Conservation (phyloP, 495 filamentous ascomycete species). For the Glarea lozoyensis region DNA sequence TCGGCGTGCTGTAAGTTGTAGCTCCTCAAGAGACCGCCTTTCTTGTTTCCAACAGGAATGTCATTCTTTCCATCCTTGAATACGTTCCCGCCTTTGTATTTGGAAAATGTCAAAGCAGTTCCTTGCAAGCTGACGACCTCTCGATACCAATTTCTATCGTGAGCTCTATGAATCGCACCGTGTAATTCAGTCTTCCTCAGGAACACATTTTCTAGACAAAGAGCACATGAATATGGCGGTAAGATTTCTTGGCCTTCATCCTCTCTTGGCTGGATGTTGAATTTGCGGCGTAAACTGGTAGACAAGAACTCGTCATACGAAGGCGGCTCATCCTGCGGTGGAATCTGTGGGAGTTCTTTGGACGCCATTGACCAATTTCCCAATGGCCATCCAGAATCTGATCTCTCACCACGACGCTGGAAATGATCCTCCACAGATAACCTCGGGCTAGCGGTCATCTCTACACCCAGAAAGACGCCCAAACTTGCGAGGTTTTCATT, state of each 20-base stretch:
- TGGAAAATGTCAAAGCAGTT: constrained; percentile 49
- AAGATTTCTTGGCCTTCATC: constrained; percentile 35
- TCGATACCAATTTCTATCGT: constrained; percentile 44
- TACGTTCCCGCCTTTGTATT: constrained; percentile 35
- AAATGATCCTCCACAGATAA: constrained; percentile 19
- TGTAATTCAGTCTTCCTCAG: constrained; percentile 49
- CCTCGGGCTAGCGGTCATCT: background rate
- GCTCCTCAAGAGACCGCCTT: constrained; percentile 37
- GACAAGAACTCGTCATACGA: constrained; percentile 28
- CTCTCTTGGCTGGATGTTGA: constrained; percentile 31
- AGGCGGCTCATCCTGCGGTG: constrained; percentile 22
- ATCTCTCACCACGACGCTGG: constrained; percentile 21
- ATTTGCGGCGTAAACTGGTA: constrained; percentile 16
- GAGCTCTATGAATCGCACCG: constrained; percentile 42
- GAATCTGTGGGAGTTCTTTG: background rate
- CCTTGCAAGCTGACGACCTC: constrained; percentile 50
- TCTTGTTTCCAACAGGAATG: constrained; percentile 32
- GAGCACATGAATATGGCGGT: constrained; percentile 45
- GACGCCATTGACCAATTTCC: no score
- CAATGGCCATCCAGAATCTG: constrained; percentile 1
- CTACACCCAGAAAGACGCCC: background rate
- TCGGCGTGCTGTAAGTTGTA: constrained; percentile 59
- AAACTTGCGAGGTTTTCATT: no score
- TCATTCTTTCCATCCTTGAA: constrained; percentile 28
- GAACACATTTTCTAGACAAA: constrained; percentile 43